Evolutionary conservation across 176 grass and related monocot species (phyloP).

Genomic region (Hordeum vulgare): DNA sequence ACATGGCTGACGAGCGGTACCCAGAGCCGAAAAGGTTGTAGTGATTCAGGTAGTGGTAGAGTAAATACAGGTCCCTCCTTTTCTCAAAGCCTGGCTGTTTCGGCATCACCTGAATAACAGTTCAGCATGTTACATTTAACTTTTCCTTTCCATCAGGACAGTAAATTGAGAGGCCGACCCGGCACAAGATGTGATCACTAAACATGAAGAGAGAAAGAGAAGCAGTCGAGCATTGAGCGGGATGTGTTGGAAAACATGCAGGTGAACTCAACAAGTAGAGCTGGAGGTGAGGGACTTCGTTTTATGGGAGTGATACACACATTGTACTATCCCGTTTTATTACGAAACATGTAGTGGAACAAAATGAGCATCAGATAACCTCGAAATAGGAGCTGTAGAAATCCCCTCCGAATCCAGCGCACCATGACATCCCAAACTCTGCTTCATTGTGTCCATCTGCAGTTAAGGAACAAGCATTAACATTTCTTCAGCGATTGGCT

Average conservation of each 20-base stretch:
- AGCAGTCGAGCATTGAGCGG: not conserved
- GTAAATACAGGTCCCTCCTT: conserved; percentile 58
- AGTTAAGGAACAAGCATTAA: not conserved
- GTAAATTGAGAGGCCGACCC: not conserved
- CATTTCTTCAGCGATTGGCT: not conserved
- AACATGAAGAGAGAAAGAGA: not conserved
- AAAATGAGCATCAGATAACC: conserved; percentile 43
- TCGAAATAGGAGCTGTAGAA: conserved; percentile 92
- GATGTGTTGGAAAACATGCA: too few species aligned
- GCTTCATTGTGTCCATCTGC: conserved; percentile 91
- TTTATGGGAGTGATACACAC: not conserved
- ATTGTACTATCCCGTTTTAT: not conserved
- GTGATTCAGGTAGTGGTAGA: conserved; percentile 87
- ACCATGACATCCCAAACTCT: conserved; percentile 99
- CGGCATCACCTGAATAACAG: conserved; percentile 51
- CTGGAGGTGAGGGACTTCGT: not conserved
- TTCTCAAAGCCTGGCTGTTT: conserved; percentile 73
- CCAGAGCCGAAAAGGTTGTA: conserved; percentile 84
- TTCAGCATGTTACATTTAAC: not conserved
- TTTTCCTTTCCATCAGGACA: not conserved
- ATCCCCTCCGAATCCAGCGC: conserved; percentile 78
- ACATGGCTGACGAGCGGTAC: conserved; percentile 62
- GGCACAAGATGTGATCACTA: not conserved
- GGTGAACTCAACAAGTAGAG: not conserved
- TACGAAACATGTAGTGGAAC: not conserved